These are phyloP conservation scores for Crithidia fasciculata DNA, from an alignment of 208 protist species.

Conservation along the genomic window DNA sequence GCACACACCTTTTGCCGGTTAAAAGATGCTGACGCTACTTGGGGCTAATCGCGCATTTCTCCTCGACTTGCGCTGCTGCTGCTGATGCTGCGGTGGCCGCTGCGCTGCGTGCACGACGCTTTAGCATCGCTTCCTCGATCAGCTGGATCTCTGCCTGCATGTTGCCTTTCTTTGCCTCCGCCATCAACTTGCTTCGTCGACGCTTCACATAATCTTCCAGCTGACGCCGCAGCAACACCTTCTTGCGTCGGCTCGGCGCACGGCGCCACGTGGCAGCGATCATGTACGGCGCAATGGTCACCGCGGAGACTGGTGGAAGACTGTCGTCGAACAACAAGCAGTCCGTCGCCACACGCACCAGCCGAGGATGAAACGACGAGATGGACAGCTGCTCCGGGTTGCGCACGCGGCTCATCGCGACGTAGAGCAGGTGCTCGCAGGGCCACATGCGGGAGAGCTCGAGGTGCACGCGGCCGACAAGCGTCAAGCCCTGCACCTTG, in stretches of 20 bases:
- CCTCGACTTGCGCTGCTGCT: background rate
- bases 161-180: slow-evolving; percentile 18
- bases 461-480: slow-evolving; percentile 82
- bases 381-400: slow-evolving; percentile 87
- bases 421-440: slow-evolving; percentile 89
- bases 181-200: slow-evolving; percentile 20
- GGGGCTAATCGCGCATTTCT: background rate
- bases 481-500: slow-evolving; percentile 91
- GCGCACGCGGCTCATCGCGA: slow-evolving; percentile 86
- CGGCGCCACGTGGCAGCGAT: slow-evolving; percentile 72
- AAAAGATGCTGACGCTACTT: too few species aligned
- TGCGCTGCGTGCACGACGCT: slow-evolving; percentile 10
- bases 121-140: slow-evolving; percentile 31
- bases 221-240: slow-evolving; percentile 32
- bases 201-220: slow-evolving; percentile 30
- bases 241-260: slow-evolving; percentile 52
- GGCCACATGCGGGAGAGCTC: slow-evolving; percentile 91
- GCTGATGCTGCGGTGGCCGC: background rate
- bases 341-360: slow-evolving; percentile 71
- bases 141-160: slow-evolving; percentile 30
- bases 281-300: slow-evolving; percentile 56
- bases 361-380: slow-evolving; percentile 54
- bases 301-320: slow-evolving; percentile 53
- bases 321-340: slow-evolving; percentile 85
- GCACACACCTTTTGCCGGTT: too few species aligned